Conservation (phyloP, 1,284 basidiomycete species). For the Microbotryum lychnidis-dioicae region DNA sequence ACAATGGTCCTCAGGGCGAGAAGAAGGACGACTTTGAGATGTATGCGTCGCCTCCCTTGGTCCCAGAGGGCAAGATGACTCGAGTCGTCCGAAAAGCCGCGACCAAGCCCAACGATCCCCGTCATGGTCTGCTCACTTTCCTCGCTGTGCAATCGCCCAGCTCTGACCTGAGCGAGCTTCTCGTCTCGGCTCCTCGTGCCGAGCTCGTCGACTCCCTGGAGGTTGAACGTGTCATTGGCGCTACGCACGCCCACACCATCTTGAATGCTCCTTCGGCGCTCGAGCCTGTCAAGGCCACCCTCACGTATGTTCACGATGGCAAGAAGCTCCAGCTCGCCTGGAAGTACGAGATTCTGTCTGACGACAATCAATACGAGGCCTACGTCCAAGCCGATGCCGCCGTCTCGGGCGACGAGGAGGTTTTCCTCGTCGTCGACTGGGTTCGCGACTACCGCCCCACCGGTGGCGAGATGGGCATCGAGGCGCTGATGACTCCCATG, state of each 20-base stretch:
- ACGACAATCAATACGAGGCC: slow-evolving; percentile 35
- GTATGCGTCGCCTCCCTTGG: slow-evolving; percentile 6
- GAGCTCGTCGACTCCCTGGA: slow-evolving; percentile 9
- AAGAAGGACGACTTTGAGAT: slow-evolving; percentile 3
- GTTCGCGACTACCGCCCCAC: slow-evolving; percentile 36
- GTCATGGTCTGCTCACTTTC: slow-evolving; percentile 26
- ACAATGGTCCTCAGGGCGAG: slow-evolving; percentile 9
- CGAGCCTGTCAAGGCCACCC: slow-evolving; percentile 23
- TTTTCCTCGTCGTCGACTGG: slow-evolving; percentile 35
- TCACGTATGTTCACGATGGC: slow-evolving; percentile 27
- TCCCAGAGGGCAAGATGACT: neutral
- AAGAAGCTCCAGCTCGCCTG: slow-evolving; percentile 29
- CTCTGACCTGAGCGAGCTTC: slow-evolving; percentile 2
- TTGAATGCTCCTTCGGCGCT: slow-evolving; percentile 15
- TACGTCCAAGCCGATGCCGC: slow-evolving; percentile 30
- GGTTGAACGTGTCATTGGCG: slow-evolving; percentile 2
- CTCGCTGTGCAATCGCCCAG: slow-evolving; percentile 15
- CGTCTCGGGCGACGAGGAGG: slow-evolving; percentile 19
- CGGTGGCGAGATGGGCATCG: slow-evolving; percentile 36
- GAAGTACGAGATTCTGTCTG: slow-evolving; percentile 32
- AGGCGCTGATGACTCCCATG: slow-evolving; percentile 24
- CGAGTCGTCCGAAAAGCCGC: neutral
- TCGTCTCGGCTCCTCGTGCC: slow-evolving; percentile 13
- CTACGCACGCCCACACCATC: slow-evolving; percentile 25
- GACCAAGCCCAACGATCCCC: slow-evolving; percentile 16